Base-by-base conservation (phyloP, 2,329 filamentous ascomycete genomes). In the Mollisia scopiformis region DNA sequence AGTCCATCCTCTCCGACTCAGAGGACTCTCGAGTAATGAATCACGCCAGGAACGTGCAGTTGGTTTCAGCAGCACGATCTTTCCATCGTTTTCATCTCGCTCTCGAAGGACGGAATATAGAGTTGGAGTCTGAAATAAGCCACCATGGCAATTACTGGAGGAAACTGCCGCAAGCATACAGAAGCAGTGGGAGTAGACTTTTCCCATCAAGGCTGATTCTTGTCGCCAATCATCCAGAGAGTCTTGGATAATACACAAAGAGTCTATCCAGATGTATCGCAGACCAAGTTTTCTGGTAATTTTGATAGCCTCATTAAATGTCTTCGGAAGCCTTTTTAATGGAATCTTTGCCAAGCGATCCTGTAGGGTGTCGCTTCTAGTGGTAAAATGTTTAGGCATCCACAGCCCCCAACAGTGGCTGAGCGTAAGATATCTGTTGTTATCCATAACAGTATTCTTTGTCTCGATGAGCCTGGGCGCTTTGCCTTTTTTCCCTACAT, bases 1-100 rank as follows among this genome's bases (percentile, higher is more conserved):
- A 19, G 57, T 62, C 61, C 61, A 65, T 13, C 54, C 62, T 46
- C 76, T 69, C 27, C 16, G n/a, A 21, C 43, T 50, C 28, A 64
- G 27, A 25, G 55, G 55, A 21, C 35, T 55, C 3, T 21, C 21
- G 6, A 5, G 6, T 3, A 47, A 23, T 23, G 5, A 13, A 8
- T 53, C 30, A 23, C 13, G 8, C 28, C 28, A 53, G 19, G 27
- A 16, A n/a, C 2, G 50, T 11, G 2, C 6, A 5, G n/a, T 6
- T 7, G 50, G 31, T 16, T 47, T 57, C n/a, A 28, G 30, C 16
- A 49, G 25, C n/a, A 57, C 14, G 5, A 5, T 39, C 3, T 50
- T 19, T 23, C 27, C 7, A 30, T 50, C 43, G 6, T 39, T 11
- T 51, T 39, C 16, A 16, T 6, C n/a, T 13, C 31, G 25, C 6